Evolutionary conservation across 352 stramenopile genomes (phyloP).

Genomic region (Phytophthora crassamura): DNA sequence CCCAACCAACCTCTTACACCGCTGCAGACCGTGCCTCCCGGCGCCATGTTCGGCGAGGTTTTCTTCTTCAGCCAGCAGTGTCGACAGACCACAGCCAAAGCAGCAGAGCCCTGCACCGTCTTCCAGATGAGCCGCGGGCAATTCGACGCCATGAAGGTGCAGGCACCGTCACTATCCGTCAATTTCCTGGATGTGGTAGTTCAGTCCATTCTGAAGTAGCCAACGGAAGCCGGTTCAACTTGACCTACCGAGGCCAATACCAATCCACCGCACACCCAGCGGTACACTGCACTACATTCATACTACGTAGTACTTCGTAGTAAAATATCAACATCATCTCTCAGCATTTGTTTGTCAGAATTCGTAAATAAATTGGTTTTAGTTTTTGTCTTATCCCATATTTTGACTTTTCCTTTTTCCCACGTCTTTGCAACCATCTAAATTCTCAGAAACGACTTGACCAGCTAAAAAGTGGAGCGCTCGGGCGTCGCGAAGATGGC

Average conservation of each 20-base stretch:
- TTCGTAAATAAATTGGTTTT: constrained; percentile 7
- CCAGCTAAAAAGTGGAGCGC: not conserved
- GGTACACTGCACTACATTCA: constrained; percentile 4
- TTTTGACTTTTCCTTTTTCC: constrained; percentile 9
- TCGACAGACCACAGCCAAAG: constrained; percentile 52
- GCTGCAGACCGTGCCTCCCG: constrained; percentile 67
- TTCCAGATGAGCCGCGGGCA: constrained; percentile 65
- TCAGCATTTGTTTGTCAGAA: too few species aligned
- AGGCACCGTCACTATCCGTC: constrained; percentile 64
- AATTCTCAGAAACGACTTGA: constrained; percentile 23
- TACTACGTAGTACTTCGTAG: too few species aligned
- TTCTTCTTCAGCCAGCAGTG: constrained; percentile 77
- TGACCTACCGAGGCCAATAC: not conserved
- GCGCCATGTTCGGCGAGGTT: constrained; percentile 82
- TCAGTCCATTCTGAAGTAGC: constrained; percentile 60
- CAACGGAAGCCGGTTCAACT: constrained; percentile 14
- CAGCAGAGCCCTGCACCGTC: constrained; percentile 55
- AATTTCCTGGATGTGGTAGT: constrained; percentile 77
- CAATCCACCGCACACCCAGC: constrained; percentile 3
- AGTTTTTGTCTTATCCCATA: not conserved
- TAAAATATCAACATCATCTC: too few species aligned
- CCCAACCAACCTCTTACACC: constrained; percentile 49
- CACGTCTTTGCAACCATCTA: not conserved
- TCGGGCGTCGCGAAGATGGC: constrained; percentile 8
- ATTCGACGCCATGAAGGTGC: constrained; percentile 65